Conservation (phyloP, 345 rosid genomes). For the Brassica incana region DNA sequence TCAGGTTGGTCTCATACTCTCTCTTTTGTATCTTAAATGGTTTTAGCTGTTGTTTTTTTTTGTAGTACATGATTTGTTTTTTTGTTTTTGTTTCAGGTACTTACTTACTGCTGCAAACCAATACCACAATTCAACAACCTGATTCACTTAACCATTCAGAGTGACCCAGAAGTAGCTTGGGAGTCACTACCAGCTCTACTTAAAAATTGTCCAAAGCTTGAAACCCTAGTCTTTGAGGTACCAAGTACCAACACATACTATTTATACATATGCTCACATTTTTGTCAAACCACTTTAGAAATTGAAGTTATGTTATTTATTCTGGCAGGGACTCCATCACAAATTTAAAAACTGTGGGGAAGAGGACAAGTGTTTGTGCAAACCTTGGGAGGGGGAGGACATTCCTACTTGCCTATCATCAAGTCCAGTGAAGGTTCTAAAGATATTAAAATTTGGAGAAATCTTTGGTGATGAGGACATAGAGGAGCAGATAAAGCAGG, state of each 20-base stretch:
- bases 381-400: not conserved
- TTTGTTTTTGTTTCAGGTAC: constrained; percentile 20
- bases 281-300: not conserved
- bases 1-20: not conserved
- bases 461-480: not conserved
- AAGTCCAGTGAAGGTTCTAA: constrained; percentile 13
- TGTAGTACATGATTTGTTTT: not conserved
- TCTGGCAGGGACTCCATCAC: constrained; percentile 9
- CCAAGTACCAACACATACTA: not conserved
- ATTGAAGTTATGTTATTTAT: not conserved
- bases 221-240: constrained; percentile 6
- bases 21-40: not conserved
- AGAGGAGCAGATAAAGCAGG: constrained; percentile 8
- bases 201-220: constrained; percentile 11
- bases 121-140: constrained; percentile 16
- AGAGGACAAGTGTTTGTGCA: not conserved
- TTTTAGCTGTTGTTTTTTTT: not conserved
- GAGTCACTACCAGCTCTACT: constrained; percentile 8
- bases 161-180: not conserved
- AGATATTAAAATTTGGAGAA: constrained; percentile 8
- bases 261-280: not conserved
- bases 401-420: constrained; percentile 18
- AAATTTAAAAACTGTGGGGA: not conserved
- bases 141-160: constrained; percentile 13
- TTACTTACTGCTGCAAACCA: constrained; percentile 17